Conservation (phyloP, 108 stramenopile genomes). For the Pseudonitzschia multiseries region DNA sequence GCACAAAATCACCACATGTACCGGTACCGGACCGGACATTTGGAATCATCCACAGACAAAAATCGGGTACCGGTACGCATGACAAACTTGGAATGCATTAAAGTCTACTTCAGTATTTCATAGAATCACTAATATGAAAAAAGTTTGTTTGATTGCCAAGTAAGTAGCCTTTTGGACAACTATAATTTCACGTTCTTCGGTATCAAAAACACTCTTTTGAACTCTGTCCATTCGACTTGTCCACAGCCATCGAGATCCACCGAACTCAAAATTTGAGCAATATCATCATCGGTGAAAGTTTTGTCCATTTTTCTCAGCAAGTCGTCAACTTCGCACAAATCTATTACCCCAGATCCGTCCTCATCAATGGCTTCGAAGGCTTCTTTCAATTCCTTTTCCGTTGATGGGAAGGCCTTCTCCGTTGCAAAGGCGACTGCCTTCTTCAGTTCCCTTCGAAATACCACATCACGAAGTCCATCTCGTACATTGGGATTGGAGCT, state of each 20-base stretch:
- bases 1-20: no score
- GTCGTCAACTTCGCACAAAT: slow-evolving; percentile 35
- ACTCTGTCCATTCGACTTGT: slow-evolving; percentile 53
- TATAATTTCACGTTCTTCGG: background rate
- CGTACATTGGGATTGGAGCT: slow-evolving; percentile 48
- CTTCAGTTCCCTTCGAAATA: slow-evolving; percentile 73
- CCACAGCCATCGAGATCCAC: slow-evolving; percentile 58
- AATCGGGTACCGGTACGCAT: no score
- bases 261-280: slow-evolving; percentile 51
- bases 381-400: slow-evolving; percentile 46
- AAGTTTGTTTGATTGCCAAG: no score
- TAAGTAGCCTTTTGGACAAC: background rate
- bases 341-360: slow-evolving; percentile 22
- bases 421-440: slow-evolving; percentile 70
- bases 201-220: slow-evolving; percentile 52
- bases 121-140: no score
- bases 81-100: no score
- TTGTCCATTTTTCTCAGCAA: slow-evolving; percentile 56
- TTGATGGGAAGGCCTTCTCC: slow-evolving; percentile 58
- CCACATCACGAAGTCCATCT: slow-evolving; percentile 65
- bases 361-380: slow-evolving; percentile 34
- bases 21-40: no score
- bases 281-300: slow-evolving; percentile 50
- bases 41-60: no score
- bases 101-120: no score